phyloP scores from a whole-genome alignment of 768 basidiomycete genomes.

The Pisolithus microcarpus region DNA sequence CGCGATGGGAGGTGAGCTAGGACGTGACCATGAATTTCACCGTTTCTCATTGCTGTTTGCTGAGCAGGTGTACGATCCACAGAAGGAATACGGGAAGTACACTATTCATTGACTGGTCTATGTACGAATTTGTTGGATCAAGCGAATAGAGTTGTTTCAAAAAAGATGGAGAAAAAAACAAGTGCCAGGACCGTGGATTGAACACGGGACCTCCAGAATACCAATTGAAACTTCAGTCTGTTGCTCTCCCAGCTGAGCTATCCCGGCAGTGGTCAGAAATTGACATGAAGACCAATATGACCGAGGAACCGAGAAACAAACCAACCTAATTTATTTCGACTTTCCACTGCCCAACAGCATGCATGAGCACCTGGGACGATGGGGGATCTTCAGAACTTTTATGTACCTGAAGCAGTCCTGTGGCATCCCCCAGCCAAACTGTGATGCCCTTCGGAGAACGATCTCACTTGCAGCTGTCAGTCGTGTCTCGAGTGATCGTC shows the following conservation, averaged over 20 bases:
- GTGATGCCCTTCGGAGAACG: too few relatives aligned
- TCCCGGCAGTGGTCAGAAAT: conserved; percentile 13
- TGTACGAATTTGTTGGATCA: background rate
- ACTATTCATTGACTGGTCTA: conserved; percentile 41
- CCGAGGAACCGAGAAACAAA: too few relatives aligned
- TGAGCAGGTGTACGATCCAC: conserved; percentile 79
- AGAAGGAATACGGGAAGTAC: conserved; percentile 90
- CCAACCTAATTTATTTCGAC: too few relatives aligned
- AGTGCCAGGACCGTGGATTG: conserved; percentile 39
- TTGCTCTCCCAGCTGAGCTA: conserved; percentile 35
- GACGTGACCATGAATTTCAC: background rate
- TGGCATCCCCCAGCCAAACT: too few relatives aligned
- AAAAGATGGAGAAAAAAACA: conserved; percentile 6
- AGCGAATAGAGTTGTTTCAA: background rate
- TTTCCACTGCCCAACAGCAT: too few relatives aligned
- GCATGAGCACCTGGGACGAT: too few relatives aligned
- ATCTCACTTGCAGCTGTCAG: too few relatives aligned
- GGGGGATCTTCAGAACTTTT: too few relatives aligned
- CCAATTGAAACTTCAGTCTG: conserved; percentile 24
- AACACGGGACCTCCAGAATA: conserved; percentile 40
- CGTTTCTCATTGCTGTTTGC: conserved; percentile 1
- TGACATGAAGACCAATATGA: too few relatives aligned
- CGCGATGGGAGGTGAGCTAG: conserved; percentile 87
- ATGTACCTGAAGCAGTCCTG: too few relatives aligned
- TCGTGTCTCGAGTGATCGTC: too few relatives aligned